Base-by-base conservation (phyloP, 306 rosid genomes). In the Vigna nakashimae region DNA sequence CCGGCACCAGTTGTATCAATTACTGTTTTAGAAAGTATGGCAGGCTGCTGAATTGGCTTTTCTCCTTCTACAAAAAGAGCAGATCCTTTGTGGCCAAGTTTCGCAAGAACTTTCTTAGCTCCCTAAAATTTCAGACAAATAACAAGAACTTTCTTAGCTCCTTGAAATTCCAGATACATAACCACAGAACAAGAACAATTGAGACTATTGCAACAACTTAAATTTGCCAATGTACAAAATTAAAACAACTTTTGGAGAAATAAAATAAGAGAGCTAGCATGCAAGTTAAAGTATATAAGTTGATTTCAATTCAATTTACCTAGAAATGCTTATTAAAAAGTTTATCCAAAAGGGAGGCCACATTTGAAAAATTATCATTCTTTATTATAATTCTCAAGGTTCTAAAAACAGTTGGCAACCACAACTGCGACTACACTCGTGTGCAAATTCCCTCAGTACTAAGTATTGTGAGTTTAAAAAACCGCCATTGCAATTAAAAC, bases 1-100 rank as follows among this genome's bases (percentile, higher is more conserved):
- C 98, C 98, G 15, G 98, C 98, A 75, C 98, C 98, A 4, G 98
- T 92, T 28, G 98, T 91, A 74, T 95, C 98, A 18, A 90, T 59
- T 63, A 92, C 97, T 71, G 77, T 83, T 50, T 86, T 79, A 24
- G 90, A 96, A 8, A 84, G 45, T 56, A 92, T 86, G 80, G 87
- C 73, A 18, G 96, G 82, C 65, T 95, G 98, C 79, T 83, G 81
- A 65, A 92, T 86, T 6, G 98, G 92, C 65, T 92, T 87, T 82
- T 91, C 91, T 9, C 98, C 98, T 86, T 92, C 89, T 52, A 86
- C 63, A 72, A 92, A 94, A 53, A 95, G 86, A 69, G 90, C 96
- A 65, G 98, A 89, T 69, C 98, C 98, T 73, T 89, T 91, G 45
- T 48, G 77, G 76, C 98, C 98, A 11, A 95, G 96, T 80, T 95